Base-by-base conservation (phyloP, 176 grass and related monocot species). In the Zea luxurians region DNA sequence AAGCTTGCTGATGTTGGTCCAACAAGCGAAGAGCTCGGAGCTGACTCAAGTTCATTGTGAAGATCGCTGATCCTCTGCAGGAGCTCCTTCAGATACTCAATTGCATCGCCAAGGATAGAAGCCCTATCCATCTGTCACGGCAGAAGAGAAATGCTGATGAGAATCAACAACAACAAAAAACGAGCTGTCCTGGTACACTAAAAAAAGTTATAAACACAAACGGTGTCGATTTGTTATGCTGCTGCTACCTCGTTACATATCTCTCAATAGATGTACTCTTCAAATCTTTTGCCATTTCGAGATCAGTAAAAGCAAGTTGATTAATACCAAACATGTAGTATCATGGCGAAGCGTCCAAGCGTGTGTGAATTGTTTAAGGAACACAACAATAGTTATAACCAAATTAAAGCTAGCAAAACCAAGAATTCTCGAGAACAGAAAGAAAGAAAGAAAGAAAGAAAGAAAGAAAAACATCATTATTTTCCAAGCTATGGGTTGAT, bases 61-160 rank as follows among this genome's bases (percentile, higher is more conserved):
- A 97, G 91, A 13, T 93, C 88, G 0, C 86, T 85, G 54, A 97
- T 88, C 78, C 76, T 91, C 60, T 91, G 91, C 53, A 91, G 78
- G 37, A 97, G 91, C 37, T 91, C 94, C 73, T 97, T 93, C 79
- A 97, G 40, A 76, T 93, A 97, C 21, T 97, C 94, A 42, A 93
- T 91, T 68, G 94, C 94, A 55, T 91, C 88, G 41, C 83, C 82
- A 21, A 97, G 91, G 66, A 91, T 91, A 7, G 91, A 97, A 65
- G 87, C 84, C 77, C 82, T 91, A 13, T 91, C 91, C 91, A 91
- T 93, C 94, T 97, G 82, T 4, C 48, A 86, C 35, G 76, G n/a
- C 13, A 70, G 64, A 85, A 83, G 7, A 85, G 50, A 74, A 76
- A 49, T 17, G 61, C 65, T 70, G 70, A 64, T 70, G 27, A 66